A percentile compares a stretch with the other conserved stretches of the same genome.
Conservation (phyloP, 371 early-diverging fungal genomes). For the Mortierella sp. region DNA sequence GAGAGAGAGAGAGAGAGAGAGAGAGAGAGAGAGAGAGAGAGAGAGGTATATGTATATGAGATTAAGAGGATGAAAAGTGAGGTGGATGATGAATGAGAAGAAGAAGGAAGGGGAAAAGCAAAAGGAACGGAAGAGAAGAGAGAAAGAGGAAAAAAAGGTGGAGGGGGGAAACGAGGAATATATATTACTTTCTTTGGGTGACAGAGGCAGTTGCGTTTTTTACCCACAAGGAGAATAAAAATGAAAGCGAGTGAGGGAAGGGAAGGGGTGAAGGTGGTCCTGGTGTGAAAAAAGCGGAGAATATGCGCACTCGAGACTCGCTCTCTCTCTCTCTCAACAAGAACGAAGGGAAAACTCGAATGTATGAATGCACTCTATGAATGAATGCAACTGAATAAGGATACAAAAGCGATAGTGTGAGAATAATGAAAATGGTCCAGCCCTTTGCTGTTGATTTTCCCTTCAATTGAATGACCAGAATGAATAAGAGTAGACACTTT, state of each 20-base stretch:
- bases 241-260: too few relatives aligned
- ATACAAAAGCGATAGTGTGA: too few relatives aligned
- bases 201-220: background rate
- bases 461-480: conserved; percentile 11
- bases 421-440: conserved; percentile 3
- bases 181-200: background rate
- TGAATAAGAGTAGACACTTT: background rate
- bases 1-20: too few relatives aligned
- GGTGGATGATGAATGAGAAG: background rate
- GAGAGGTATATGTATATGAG: background rate
- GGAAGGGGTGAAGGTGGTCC: background rate
- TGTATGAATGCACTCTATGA: background rate
- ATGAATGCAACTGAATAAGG: background rate
- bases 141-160: background rate
- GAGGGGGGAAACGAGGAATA: background rate
- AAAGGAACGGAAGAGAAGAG: background rate
- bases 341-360: background rate
- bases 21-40: background rate
- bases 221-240: conserved; percentile 17
- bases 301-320: conserved; percentile 15
- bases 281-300: conserved; percentile 10
- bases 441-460: conserved; percentile 5
- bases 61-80: background rate
- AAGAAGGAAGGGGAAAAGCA: background rate
- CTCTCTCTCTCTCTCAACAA: background rate